Conservation (phyloP, 768 basidiomycete genomes). For the Rhodotorula diobovata region DNA sequence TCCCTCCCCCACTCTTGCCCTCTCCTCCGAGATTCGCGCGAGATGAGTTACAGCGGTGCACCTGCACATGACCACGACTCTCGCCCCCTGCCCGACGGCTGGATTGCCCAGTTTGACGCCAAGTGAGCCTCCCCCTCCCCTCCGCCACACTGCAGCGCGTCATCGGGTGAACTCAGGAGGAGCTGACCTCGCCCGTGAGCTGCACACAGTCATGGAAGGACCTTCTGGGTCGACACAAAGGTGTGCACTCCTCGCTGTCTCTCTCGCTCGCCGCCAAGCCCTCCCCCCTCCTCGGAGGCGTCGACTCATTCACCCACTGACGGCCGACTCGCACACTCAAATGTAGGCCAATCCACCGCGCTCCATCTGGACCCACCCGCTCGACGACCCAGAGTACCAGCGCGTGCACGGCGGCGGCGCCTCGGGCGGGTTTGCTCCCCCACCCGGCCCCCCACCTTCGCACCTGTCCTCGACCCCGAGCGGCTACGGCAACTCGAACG, state of each 20-base stretch:
- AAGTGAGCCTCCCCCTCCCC: neutral
- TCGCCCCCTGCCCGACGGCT: slow-evolving; percentile 22
- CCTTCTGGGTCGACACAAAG: slow-evolving; percentile 34
- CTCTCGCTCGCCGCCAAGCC: too few species aligned
- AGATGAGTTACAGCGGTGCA: too few species aligned
- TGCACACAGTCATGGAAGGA: slow-evolving; percentile 11
- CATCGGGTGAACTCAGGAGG: neutral
- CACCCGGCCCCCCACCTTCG: slow-evolving; percentile 31
- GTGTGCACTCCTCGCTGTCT: neutral
- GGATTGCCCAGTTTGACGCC: slow-evolving; percentile 18
- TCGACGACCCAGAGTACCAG: slow-evolving; percentile 65
- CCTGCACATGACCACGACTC: too few species aligned
- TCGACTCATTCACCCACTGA: neutral
- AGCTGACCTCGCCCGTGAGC: neutral
- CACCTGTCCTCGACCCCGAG: neutral
- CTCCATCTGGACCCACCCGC: slow-evolving; percentile 68
- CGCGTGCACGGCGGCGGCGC: slow-evolving; percentile 54
- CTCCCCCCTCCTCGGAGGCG: too few species aligned
- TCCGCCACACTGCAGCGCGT: too few species aligned
- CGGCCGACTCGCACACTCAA: neutral
- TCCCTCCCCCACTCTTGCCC: too few species aligned
- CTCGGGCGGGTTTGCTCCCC: slow-evolving; percentile 46
- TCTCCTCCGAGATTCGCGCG: too few species aligned
- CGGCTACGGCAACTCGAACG: too few species aligned
- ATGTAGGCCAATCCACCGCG: slow-evolving; percentile 57